Percentiles rank a stretch among this genome's conserved stretches.
Conservation (phyloP, 1,284 basidiomycete genomes). For the Fomitiporia mediterranea region DNA sequence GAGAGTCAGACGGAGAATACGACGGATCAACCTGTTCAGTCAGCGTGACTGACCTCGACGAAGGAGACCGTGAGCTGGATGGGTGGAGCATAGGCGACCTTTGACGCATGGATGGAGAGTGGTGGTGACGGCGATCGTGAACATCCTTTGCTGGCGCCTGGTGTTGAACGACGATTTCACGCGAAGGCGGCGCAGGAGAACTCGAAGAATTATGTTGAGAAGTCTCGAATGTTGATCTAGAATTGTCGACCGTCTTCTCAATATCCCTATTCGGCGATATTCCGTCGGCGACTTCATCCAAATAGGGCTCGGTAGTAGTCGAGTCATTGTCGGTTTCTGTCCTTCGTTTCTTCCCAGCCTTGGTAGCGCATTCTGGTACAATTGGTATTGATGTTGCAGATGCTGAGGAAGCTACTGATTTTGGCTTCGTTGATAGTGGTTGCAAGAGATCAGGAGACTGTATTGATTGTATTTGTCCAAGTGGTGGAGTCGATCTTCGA, state of each 20-base stretch:
- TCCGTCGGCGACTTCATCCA: not conserved
- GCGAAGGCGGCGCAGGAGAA: not conserved
- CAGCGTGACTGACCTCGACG: not conserved
- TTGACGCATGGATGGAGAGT: not conserved
- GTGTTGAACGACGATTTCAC: not conserved
- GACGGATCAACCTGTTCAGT: not conserved
- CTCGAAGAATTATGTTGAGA: too few relatives aligned
- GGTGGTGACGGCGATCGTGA: not conserved
- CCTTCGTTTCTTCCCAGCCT: not conserved
- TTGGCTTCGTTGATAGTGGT: too few relatives aligned
- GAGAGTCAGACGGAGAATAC: not conserved
- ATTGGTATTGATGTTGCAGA: not conserved
- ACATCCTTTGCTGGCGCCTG: not conserved
- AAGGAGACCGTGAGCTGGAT: not conserved
- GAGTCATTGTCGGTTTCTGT: not conserved
- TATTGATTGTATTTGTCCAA: too few relatives aligned
- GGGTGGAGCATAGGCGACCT: not conserved
- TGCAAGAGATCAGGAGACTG: too few relatives aligned
- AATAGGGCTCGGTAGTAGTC: not conserved
- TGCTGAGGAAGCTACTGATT: not conserved
- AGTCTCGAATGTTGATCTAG: not conserved
- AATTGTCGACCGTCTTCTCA: not conserved
- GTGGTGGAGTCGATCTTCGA: too few relatives aligned
- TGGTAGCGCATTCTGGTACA: not conserved
- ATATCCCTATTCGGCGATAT: not conserved